Conservation (phyloP, 73 alveolate genomes). For the Urostyla sp. region DNA sequence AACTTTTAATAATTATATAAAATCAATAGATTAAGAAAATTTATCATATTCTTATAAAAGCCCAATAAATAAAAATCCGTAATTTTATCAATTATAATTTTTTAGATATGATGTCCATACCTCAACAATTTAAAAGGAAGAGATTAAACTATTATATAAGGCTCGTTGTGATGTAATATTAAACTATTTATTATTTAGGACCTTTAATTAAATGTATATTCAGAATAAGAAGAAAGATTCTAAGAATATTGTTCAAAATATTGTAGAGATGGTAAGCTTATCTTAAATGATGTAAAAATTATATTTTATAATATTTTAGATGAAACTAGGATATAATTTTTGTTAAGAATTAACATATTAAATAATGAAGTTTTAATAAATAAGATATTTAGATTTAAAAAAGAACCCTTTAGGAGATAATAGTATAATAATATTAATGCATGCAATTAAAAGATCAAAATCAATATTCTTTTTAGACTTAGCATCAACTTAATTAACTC, state of each 20-base stretch:
- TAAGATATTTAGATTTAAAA: slow-evolving; percentile 30
- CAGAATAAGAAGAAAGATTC: slow-evolving; percentile 35
- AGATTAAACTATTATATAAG: neutral
- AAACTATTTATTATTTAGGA: no score
- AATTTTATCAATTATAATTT: no score
- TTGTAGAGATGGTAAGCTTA: slow-evolving; percentile 29
- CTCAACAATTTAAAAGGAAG: neutral
- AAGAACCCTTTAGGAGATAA: slow-evolving; percentile 68
- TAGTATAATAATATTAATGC: slow-evolving; percentile 59
- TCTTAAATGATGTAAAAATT: slow-evolving; percentile 21
- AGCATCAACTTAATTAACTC: slow-evolving; percentile 61
- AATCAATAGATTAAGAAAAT: no score
- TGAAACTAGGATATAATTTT: slow-evolving; percentile 10
- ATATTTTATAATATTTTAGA: neutral
- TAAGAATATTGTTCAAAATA: slow-evolving; percentile 1
- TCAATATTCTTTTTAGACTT: slow-evolving; percentile 57
- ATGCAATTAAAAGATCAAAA: slow-evolving; percentile 53
- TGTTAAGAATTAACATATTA: slow-evolving; percentile 6
- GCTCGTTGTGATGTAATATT: no score
- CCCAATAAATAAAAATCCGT: no score
- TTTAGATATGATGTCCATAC: no score
- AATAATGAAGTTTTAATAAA: neutral
- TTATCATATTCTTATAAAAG: no score
- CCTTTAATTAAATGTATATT: neutral
- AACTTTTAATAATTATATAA: neutral